These are phyloP conservation scores for Cercospora canescens DNA, from an alignment of 2,329 filamentous ascomycete genomes.

Conservation along the genomic window DNA sequence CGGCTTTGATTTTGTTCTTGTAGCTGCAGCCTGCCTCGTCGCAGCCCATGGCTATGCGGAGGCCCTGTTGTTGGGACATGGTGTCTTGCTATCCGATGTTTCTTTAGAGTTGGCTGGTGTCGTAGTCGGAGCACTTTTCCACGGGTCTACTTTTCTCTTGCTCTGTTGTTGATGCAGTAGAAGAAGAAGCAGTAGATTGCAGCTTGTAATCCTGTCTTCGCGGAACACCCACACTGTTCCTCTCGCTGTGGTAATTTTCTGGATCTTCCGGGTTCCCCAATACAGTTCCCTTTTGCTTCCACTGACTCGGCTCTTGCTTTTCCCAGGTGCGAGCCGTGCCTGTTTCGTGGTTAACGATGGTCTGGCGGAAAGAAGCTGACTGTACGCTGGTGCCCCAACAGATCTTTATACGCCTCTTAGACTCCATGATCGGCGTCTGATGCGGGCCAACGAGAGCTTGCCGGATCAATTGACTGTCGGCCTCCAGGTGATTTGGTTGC, in stretches of 20 bases:
- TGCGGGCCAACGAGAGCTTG: conserved; percentile 9
- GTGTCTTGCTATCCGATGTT: conserved; percentile 14
- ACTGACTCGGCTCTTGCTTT: conserved; percentile 36
- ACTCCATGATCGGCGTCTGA: conserved; percentile 18
- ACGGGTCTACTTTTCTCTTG: conserved; percentile 14
- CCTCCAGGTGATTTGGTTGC: not conserved
- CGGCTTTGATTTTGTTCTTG: conserved; percentile 74
- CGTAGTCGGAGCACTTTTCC: conserved; percentile 28
- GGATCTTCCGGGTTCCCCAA: conserved; percentile 36
- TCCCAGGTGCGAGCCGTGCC: conserved; percentile 39
- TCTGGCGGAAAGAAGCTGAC: conserved; percentile 40
- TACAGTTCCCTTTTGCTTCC: conserved; percentile 35
- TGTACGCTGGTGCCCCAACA: conserved; percentile 43
- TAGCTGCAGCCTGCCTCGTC: conserved; percentile 76
- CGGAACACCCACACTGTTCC: not conserved
- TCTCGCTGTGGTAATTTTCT: conserved; percentile 28
- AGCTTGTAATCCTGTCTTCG: conserved; percentile 8
- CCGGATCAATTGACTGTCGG: not conserved
- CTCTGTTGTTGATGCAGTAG: conserved; percentile 24
- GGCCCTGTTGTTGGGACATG: conserved; percentile 20
- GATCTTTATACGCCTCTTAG: conserved; percentile 32
- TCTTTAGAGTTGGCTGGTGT: conserved; percentile 35
- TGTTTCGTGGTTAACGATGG: conserved; percentile 38
- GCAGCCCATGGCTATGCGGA: conserved; percentile 62
- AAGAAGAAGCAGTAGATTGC: not conserved